Evolutionary conservation across 257 asterid genomes (phyloP).

Genomic region (Fraxinus quadrangulata): DNA sequence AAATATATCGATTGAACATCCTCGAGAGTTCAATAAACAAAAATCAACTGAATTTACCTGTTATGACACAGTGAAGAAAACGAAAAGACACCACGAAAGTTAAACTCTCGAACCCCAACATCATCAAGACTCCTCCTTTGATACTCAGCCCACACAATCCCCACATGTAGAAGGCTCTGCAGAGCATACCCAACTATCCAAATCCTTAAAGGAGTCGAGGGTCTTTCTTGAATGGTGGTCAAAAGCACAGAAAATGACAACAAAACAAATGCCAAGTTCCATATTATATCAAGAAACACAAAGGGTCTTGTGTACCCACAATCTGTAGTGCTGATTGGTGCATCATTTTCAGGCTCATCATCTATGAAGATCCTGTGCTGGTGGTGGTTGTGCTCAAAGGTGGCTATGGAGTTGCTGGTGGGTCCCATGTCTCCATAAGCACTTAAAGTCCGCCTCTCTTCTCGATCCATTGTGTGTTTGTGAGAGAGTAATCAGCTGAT

Average conservation of each 20-base stretch:
- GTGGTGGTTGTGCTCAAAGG: conserved; percentile 27
- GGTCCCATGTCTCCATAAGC: conserved; percentile 25
- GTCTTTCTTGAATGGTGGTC: conserved; percentile 56
- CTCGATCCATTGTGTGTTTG: conserved; percentile 33
- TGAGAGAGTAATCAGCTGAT: neutral
- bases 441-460: conserved; percentile 24
- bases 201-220: conserved; percentile 73
- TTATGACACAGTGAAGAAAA: conserved; percentile 47
- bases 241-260: conserved; percentile 64
- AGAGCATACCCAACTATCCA: conserved; percentile 87
- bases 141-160: conserved; percentile 63
- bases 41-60: conserved; percentile 39
- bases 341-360: conserved; percentile 29
- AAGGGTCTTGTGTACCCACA: conserved; percentile 68
- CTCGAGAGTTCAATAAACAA: neutral
- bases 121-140: conserved; percentile 44
- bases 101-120: conserved; percentile 28
- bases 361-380: conserved; percentile 34
- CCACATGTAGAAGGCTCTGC: conserved; percentile 77
- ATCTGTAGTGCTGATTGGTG: conserved; percentile 20
- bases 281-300: conserved; percentile 72
- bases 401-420: conserved; percentile 33
- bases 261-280: conserved; percentile 74
- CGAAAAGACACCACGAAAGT: conserved; percentile 33
- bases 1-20: neutral